These are phyloP conservation scores for Ascochyta fabae DNA, from an alignment of 2,329 filamentous ascomycete genomes.

Conservation along the genomic window DNA sequence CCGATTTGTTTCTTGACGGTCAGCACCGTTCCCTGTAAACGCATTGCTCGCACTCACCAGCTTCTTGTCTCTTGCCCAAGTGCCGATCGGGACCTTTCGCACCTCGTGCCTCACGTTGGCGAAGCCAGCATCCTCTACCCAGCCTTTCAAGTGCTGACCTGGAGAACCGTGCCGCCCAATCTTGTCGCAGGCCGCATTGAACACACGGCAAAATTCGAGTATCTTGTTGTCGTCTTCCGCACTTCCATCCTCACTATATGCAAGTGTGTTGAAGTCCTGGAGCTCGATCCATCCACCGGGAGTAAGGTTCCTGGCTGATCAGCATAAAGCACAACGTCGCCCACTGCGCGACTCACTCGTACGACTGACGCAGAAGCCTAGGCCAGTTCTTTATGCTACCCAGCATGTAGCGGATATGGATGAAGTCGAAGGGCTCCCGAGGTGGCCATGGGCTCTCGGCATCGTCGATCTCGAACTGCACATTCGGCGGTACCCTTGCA, in stretches of 20 bases:
- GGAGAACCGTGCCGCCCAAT: slow-evolving; percentile 21
- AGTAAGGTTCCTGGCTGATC: slow-evolving; percentile 41
- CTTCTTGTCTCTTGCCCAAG: slow-evolving; percentile 27
- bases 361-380: slow-evolving; percentile 56
- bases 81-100: slow-evolving; percentile 23
- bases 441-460: slow-evolving; percentile 52
- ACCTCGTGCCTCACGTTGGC: slow-evolving; percentile 48
- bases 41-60: slow-evolving; percentile 15
- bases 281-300: slow-evolving; percentile 60
- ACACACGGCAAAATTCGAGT: slow-evolving; percentile 11
- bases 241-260: slow-evolving; percentile 45
- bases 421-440: slow-evolving; percentile 49
- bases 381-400: slow-evolving; percentile 57
- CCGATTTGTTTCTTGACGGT: slow-evolving; percentile 10
- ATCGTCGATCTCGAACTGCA: slow-evolving; percentile 57
- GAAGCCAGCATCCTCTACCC: slow-evolving; percentile 52
- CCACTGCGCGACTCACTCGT: slow-evolving; percentile 30
- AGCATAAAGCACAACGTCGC: neutral
- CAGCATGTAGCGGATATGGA: slow-evolving; percentile 55
- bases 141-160: slow-evolving; percentile 43
- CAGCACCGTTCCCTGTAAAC: neutral
- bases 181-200: slow-evolving; percentile 7
- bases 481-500: slow-evolving; percentile 53
- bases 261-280: slow-evolving; percentile 54
- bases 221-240: slow-evolving; percentile 9